Evolutionary conservation across 345 rosid species (phyloP).

Genomic region (Gossypioides kirkii): DNA sequence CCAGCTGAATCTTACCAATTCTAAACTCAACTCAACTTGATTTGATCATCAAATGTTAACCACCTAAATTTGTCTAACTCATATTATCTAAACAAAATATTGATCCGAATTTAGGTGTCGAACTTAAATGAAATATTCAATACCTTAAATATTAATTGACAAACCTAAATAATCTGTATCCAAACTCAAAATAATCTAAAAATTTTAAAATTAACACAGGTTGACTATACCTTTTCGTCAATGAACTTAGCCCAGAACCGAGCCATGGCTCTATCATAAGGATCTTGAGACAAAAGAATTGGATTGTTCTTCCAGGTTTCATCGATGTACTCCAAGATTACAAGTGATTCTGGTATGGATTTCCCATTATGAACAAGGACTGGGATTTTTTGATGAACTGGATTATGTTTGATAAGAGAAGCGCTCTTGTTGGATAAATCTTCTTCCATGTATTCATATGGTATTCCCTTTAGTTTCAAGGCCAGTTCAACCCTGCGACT

Average conservation of each 20-base stretch:
- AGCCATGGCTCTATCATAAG: slow-evolving; percentile 34
- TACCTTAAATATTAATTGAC: too few relatives aligned
- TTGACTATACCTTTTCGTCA: slow-evolving; percentile 26
- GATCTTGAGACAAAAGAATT: slow-evolving; percentile 37
- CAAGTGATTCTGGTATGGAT: background rate
- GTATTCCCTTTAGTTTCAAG: slow-evolving; percentile 6
- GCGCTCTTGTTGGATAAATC: slow-evolving; percentile 9
- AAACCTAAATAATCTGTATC: too few relatives aligned
- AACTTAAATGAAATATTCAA: too few relatives aligned
- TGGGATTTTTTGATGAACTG: slow-evolving; percentile 9
- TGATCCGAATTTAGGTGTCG: too few relatives aligned
- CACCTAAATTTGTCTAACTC: too few relatives aligned
- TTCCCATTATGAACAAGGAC: slow-evolving; percentile 11
- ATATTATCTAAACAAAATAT: too few relatives aligned
- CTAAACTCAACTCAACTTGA: too few relatives aligned
- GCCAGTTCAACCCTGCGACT: background rate
- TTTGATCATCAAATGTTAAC: too few relatives aligned
- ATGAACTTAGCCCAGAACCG: slow-evolving; percentile 37
- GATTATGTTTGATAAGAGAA: slow-evolving; percentile 7
- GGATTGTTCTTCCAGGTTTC: slow-evolving; percentile 17
- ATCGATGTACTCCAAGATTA: slow-evolving; percentile 8
- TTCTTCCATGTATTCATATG: slow-evolving; percentile 7
- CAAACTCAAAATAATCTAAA: too few relatives aligned
- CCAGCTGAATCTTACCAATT: too few relatives aligned
- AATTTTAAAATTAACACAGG: background rate